These are phyloP conservation scores for Passiflora organensis DNA, from an alignment of 345 rosid species.

Conservation along the genomic window DNA sequence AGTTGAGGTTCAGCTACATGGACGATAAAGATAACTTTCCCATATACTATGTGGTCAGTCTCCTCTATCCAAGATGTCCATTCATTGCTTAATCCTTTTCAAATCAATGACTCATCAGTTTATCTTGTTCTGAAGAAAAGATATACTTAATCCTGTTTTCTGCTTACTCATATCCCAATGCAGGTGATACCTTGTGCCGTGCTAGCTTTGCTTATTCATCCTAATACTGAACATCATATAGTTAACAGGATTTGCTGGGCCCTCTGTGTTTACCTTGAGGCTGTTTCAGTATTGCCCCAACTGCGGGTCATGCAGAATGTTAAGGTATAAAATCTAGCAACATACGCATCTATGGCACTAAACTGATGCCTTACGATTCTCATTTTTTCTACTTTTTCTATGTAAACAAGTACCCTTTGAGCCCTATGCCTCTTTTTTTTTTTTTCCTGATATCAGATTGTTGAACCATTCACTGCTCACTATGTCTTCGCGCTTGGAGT, in stretches of 20 bases:
- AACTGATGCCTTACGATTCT: too few relatives aligned
- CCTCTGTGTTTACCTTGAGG: constrained; percentile 29
- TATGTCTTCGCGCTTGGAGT: constrained; percentile 30
- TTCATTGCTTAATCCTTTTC: too few relatives aligned
- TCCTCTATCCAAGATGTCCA: too few relatives aligned
- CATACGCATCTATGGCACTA: background rate
- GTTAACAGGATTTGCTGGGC: constrained; percentile 27
- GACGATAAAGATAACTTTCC: constrained; percentile 93
- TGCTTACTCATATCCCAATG: background rate
- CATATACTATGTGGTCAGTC: constrained; percentile 79
- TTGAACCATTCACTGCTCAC: constrained; percentile 32
- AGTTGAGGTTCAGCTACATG: constrained; percentile 83
- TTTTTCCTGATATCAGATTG: constrained; percentile 16
- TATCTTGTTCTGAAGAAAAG: too few relatives aligned
- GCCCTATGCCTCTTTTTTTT: background rate
- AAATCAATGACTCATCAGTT: background rate
- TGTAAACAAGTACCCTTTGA: background rate
- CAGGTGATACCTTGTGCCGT: constrained; percentile 26
- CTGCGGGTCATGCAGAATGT: constrained; percentile 31
- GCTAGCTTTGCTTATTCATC: constrained; percentile 23
- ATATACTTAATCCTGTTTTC: background rate
- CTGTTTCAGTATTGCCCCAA: constrained; percentile 29
- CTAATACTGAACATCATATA: constrained; percentile 17
- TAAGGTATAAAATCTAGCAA: constrained; percentile 13
- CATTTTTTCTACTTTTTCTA: constrained; percentile 1